Evolutionary conservation across 306 rosid genomes (phyloP), one percentile per base, ranked within the genome.

Genomic region (Boehmeria nivea): DNA sequence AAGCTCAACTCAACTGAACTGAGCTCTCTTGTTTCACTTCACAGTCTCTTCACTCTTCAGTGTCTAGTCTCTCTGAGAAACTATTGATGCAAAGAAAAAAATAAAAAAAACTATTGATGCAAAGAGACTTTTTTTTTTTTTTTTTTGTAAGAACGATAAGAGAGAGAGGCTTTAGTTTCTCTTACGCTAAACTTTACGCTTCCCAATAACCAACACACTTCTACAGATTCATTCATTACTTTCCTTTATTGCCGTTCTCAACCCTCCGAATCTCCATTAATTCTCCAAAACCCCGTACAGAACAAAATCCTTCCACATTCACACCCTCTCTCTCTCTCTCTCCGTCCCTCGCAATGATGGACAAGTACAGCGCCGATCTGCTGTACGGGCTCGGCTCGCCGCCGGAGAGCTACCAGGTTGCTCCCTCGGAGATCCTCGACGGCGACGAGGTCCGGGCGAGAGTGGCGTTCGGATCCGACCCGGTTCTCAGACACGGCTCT

Each of bases 111-210:
- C n/a, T n/a, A n/a, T n/a, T n/a, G n/a, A n/a, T n/a, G n/a, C n/a
- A n/a, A n/a, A n/a, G n/a, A n/a, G n/a, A n/a, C 61, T 37, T 10
- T 31, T 10, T 31, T 10, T 31, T 10, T 31, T 2, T 31, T 10
- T 31, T 10, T 31, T 10, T 0, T 31, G 1, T 6, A 10, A 31
- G 9, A 31, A 31, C 36, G 36, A 31, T 31, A 31, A 4, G 47
- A 56, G 33, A 48, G 60, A 3, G 60, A 50, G 25, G 66, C n/a
- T n/a, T n/a, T n/a, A 57, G 57, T 59, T 43, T 49, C 64, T 52
- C 62, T 57, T 68, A 63, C 72, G 70, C 75, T 38, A 59, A 72
- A 63, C 33, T 10, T 50, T 39, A 45, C 76, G 7, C 70, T 72
- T 65, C 63, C 70, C 76, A 51, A 57, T 14, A 40, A 10, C n/a